Percentiles rank a stretch among this genome's conserved stretches.
Conservation (phyloP, 2,329 filamentous ascomycete species). For the Pseudogymnoascus sp. region DNA sequence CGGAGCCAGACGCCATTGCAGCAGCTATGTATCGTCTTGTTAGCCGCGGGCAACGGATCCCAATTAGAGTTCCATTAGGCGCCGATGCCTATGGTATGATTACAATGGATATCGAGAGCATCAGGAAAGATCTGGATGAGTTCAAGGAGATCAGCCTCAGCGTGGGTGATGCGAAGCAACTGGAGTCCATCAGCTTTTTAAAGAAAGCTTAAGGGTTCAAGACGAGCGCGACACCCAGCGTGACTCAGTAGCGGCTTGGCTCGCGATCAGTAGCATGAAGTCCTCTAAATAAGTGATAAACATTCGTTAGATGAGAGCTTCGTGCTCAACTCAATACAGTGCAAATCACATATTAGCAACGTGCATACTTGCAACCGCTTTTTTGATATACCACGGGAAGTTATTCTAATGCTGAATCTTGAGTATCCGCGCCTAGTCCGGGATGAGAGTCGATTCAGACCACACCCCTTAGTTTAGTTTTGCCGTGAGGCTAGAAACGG, state of each 20-base stretch:
- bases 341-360: too few relatives aligned
- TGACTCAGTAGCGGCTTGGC: neutral
- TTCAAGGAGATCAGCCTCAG: conserved; percentile 28
- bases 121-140: conserved; percentile 27
- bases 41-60: conserved; percentile 29
- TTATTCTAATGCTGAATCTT: too few relatives aligned
- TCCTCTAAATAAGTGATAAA: neutral
- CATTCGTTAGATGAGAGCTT: neutral
- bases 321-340: neutral
- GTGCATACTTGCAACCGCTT: neutral
- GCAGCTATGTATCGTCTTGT: conserved; percentile 31
- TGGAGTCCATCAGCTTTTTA: conserved; percentile 19
- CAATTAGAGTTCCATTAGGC: conserved; percentile 36
- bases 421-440: too few relatives aligned
- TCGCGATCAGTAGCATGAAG: neutral
- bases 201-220: conserved; percentile 11
- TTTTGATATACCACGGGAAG: neutral
- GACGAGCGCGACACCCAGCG: neutral
- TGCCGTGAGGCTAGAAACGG: too few relatives aligned
- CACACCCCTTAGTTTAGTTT: too few relatives aligned
- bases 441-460: too few relatives aligned
- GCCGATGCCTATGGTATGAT: conserved; percentile 31
- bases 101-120: conserved; percentile 25
- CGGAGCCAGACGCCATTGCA: conserved; percentile 29
- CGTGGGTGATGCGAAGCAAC: conserved; percentile 21